Conservation (phyloP, 176 grass and related monocot species). For the Triticum urartu region DNA sequence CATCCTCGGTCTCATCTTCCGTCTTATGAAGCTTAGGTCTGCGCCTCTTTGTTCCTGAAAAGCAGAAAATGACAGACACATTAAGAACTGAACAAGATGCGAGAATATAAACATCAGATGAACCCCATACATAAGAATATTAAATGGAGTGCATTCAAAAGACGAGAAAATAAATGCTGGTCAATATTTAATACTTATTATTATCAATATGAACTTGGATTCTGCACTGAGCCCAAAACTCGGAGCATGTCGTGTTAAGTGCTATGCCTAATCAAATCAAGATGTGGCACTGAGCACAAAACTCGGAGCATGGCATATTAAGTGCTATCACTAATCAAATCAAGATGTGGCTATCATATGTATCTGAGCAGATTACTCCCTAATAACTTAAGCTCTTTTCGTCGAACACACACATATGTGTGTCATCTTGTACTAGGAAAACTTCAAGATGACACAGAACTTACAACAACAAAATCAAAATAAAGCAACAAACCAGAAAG, state of each 20-base stretch:
- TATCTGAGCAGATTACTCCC: background rate
- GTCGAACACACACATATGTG: background rate
- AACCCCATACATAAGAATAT: background rate
- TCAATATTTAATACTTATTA: background rate
- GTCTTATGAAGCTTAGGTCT: slow-evolving; percentile 57
- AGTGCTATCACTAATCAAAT: background rate
- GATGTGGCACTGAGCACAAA: background rate
- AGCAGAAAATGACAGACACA: background rate
- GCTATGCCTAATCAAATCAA: background rate
- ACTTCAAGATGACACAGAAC: background rate
- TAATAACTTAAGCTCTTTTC: background rate
- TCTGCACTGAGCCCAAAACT: background rate
- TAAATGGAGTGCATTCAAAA: background rate
- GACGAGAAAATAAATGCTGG: background rate
- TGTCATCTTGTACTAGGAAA: background rate
- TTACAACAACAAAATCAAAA: background rate
- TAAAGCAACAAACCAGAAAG: background rate
- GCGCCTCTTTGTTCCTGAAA: slow-evolving; percentile 60
- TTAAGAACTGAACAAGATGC: background rate
- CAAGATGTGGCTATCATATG: background rate
- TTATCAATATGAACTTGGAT: background rate
- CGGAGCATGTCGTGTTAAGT: no score
- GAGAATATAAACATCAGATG: background rate
- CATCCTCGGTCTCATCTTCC: slow-evolving; percentile 39
- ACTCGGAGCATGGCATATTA: background rate